phyloP scores from a whole-genome alignment of 1,284 basidiomycete species.

The Tilletiopsis washingtonensis region DNA sequence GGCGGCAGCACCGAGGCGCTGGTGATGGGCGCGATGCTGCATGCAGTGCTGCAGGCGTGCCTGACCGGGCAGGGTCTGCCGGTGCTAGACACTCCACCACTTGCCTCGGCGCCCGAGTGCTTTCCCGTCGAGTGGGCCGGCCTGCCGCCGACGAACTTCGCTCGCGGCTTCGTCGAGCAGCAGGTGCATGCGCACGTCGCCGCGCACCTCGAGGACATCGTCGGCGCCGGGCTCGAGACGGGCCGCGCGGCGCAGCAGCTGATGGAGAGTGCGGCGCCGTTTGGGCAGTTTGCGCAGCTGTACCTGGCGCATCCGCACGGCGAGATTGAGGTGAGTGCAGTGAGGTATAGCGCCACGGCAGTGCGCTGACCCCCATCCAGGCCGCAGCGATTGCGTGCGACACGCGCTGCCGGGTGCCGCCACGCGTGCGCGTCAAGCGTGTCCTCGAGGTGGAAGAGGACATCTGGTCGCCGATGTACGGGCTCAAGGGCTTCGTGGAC shows the following conservation, averaged over 20 bases:
- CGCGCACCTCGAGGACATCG: slow-evolving; percentile 23
- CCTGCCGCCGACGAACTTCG: slow-evolving; percentile 20
- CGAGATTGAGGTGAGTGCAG: background rate
- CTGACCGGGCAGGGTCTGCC: slow-evolving; percentile 16
- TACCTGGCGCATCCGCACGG: slow-evolving; percentile 21
- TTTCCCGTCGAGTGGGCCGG: slow-evolving; percentile 8
- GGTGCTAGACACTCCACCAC: slow-evolving; percentile 14
- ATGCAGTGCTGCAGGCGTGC: slow-evolving; percentile 41
- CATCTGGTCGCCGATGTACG: slow-evolving; percentile 90
- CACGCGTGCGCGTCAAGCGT: slow-evolving; percentile 13
- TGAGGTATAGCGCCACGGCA: background rate
- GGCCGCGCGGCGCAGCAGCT: slow-evolving; percentile 15
- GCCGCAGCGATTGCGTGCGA: slow-evolving; percentile 12
- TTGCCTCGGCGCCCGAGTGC: slow-evolving; percentile 30
- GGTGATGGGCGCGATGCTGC: slow-evolving; percentile 41
- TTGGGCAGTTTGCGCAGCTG: slow-evolving; percentile 29
- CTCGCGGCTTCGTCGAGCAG: slow-evolving; percentile 18
- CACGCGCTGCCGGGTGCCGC: background rate
- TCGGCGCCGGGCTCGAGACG: slow-evolving; percentile 21
- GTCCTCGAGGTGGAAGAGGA: slow-evolving; percentile 79
- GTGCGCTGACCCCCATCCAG: slow-evolving; percentile 1
- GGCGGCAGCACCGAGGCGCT: slow-evolving; percentile 17
- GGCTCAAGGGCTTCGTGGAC: slow-evolving; percentile 91
- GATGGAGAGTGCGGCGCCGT: slow-evolving; percentile 19
- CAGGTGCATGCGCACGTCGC: slow-evolving; percentile 27